Conservation (phyloP, 352 stramenopile species). For the Blastocystis sp. region DNA sequence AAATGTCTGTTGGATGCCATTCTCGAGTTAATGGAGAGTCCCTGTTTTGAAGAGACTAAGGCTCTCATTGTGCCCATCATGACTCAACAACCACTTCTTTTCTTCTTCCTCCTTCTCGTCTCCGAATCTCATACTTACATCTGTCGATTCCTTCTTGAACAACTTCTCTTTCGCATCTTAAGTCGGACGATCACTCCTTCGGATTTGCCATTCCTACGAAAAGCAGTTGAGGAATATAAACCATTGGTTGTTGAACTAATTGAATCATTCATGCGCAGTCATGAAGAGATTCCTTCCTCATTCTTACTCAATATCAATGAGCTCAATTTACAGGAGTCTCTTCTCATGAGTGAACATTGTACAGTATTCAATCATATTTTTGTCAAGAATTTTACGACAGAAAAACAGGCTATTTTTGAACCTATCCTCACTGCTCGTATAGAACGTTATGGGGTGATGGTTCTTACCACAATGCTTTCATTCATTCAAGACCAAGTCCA, state of each 20-base stretch:
- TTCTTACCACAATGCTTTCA: neutral
- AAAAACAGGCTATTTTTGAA: neutral
- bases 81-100: neutral
- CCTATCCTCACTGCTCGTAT: neutral
- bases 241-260: neutral
- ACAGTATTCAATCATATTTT: slow-evolving; percentile 52
- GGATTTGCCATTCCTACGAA: neutral
- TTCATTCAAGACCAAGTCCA: neutral
- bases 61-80: slow-evolving; percentile 8
- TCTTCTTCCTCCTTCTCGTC: neutral
- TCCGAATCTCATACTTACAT: neutral
- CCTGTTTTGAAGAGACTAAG: slow-evolving; percentile 25
- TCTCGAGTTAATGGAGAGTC: neutral
- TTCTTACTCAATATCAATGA: slow-evolving; percentile 33
- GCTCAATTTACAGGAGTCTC: neutral
- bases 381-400: slow-evolving; percentile 32
- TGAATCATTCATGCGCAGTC: slow-evolving; percentile 15
- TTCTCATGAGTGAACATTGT: neutral
- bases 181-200: neutral
- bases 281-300: neutral
- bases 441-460: neutral
- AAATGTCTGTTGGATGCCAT: neutral
- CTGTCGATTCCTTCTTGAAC: slow-evolving; percentile 10
- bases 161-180: slow-evolving; percentile 6
- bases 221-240: neutral